Percentiles rank a stretch among this genome's conserved stretches.
Evolutionary conservation across 2,329 filamentous ascomycete genomes (phyloP).

Genomic region (Pyricularia pennisetigena): DNA sequence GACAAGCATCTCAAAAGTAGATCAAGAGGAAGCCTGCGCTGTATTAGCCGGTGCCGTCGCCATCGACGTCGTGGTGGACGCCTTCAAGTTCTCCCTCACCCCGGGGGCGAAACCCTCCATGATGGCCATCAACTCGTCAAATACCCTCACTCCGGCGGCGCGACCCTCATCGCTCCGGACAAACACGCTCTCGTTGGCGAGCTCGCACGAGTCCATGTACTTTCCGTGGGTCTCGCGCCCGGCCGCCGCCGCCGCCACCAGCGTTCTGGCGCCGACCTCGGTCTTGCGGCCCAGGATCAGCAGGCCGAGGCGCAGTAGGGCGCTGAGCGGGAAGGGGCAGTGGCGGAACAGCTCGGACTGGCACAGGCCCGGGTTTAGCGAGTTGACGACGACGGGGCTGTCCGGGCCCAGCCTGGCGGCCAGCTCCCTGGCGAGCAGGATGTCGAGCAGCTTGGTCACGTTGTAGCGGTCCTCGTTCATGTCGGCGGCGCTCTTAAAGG

Average conservation of each 20-base stretch:
- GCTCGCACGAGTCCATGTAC: constrained; percentile 25
- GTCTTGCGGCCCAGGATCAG: constrained; percentile 22
- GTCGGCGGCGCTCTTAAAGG: constrained; percentile 17
- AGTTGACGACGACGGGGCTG: constrained; percentile 26
- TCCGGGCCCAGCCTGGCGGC: constrained; percentile 18
- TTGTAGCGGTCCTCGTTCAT: constrained; percentile 23
- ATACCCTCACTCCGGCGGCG: constrained; percentile 25
- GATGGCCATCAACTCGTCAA: constrained; percentile 29
- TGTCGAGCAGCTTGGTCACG: constrained; percentile 22
- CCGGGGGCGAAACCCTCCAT: constrained; percentile 32
- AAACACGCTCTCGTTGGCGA: constrained; percentile 18
- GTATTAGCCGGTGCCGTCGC: neutral
- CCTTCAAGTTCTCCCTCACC: constrained; percentile 15
- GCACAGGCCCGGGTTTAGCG: constrained; percentile 30
- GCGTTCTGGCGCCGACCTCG: constrained; percentile 28
- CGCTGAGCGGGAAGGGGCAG: constrained; percentile 18
- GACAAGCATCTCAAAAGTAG: neutral
- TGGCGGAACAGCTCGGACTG: constrained; percentile 26
- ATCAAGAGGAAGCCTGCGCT: neutral
- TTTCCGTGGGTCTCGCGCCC: constrained; percentile 28
- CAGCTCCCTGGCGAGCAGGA: constrained; percentile 22
- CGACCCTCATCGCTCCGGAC: constrained; percentile 27
- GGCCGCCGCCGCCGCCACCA: constrained; percentile 26
- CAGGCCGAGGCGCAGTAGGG: constrained; percentile 10
- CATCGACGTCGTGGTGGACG: neutral